Base-by-base conservation (phyloP, 345 rosid species). In the Chamaenerion angustifolium region DNA sequence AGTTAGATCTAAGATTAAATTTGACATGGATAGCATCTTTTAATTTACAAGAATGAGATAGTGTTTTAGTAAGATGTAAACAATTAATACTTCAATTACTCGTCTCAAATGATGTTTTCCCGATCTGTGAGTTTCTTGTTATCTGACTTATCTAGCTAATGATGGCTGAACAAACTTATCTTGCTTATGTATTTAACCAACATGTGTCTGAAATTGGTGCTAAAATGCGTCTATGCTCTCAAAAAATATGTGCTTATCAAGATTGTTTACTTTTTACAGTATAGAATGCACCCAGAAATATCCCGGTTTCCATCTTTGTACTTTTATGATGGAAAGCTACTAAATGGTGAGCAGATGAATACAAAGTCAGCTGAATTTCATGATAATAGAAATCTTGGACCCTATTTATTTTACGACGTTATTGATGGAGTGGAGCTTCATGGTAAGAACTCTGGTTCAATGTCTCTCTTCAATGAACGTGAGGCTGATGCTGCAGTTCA, bases 281-380 rank as follows among this genome's bases (percentile, higher is more conserved):
- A 90, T 68, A 71, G 98, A 80, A 90, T 90, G 98, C 95, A 90
- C 60, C 96, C 98, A n/a, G 98, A 82, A 55, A 90, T 90, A 65
- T 81, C 85, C 64, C 64, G 51, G 60, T 92, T 92, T 61, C 98
- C 96, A 18, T 92, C 98, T 15, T 63, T 72, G 67, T 95, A 83
- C 58, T 92, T 92, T 68, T 92, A 92, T 60, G 93, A 87, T 56
- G 76, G 75, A 8, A 83, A 83, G 68, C 71, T 87, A 62, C 76
- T 87, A 60, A 76, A 92, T 71, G 98, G 98, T 45, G 78, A 65
- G 12, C 64, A 69, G 52, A 72, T 78, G 80, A 73, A 71, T 19
- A 69, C 64, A 65, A 87, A 86, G 68, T 68, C 79, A 56, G 80
- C 81, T 11, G 46, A 74, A n/a, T 90, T 90, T 67, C 98, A 92